phyloP scores from a whole-genome alignment of 2,329 filamentous ascomycete genomes.

The Dactylonectria macrodidyma region DNA sequence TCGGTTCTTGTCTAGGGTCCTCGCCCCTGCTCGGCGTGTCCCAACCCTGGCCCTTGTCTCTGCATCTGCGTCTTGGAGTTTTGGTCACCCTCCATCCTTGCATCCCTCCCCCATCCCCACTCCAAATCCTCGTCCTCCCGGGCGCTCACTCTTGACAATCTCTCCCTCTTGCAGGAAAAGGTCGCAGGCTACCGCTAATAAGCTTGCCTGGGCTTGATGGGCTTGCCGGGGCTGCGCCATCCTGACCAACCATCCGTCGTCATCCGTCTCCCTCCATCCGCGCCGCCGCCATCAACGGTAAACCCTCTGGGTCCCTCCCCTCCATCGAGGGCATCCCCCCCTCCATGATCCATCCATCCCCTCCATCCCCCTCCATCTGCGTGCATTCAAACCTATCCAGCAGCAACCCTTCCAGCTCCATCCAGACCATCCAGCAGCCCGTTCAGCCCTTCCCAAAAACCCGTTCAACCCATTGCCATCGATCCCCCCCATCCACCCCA shows the following conservation, averaged over 20 bases:
- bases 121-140: conserved; percentile 15
- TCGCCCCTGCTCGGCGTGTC: conserved; percentile 11
- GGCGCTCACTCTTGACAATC: not conserved
- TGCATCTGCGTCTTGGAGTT: conserved; percentile 15
- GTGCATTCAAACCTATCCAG: no score
- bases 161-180: not conserved
- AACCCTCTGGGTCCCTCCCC: conserved; percentile 43
- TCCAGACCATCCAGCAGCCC: not conserved
- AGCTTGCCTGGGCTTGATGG: not conserved
- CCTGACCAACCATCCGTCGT: conserved; percentile 53
- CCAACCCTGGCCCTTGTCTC: conserved; percentile 21
- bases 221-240: conserved; percentile 47
- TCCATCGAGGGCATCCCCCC: conserved; percentile 33
- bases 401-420: no score
- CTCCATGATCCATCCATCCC: conserved; percentile 30
- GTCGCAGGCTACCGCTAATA: not conserved
- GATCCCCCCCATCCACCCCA: not conserved
- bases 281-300: conserved; percentile 47
- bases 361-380: conserved; percentile 28
- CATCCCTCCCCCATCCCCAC: conserved; percentile 8
- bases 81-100: conserved; percentile 4
- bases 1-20: not conserved
- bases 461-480: not conserved
- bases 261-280: conserved; percentile 51
- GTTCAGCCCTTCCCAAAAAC: conserved; percentile 1